These are phyloP conservation scores for Sugiyamaella mastotermitis DNA, from an alignment of 805 yeast species.

Conservation along the genomic window DNA sequence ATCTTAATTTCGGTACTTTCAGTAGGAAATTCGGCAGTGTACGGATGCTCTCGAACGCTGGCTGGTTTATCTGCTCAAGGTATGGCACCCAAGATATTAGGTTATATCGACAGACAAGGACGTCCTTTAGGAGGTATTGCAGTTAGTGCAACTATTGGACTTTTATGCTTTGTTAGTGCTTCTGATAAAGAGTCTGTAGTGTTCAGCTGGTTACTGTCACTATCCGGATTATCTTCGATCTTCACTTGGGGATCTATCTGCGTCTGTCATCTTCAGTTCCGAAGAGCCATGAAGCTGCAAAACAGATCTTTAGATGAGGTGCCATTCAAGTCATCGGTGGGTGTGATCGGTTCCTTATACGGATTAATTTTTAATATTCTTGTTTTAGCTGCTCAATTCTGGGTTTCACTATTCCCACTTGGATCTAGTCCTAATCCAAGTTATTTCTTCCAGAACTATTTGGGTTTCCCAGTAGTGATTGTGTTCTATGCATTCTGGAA, in stretches of 20 bases:
- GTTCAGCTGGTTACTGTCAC: slow-evolving; percentile 64
- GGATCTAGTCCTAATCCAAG: slow-evolving; percentile 36
- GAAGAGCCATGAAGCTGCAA: slow-evolving; percentile 49
- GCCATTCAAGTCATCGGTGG: slow-evolving; percentile 55
- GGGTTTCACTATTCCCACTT: slow-evolving; percentile 67
- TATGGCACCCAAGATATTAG: slow-evolving; percentile 53
- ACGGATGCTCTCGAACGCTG: slow-evolving; percentile 63
- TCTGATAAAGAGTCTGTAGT: slow-evolving; percentile 40
- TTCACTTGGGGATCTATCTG: slow-evolving; percentile 73
- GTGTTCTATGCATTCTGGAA: slow-evolving; percentile 46
- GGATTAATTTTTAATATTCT: slow-evolving; percentile 52
- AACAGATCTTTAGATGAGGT: slow-evolving; percentile 58
- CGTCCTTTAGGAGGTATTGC: slow-evolving; percentile 68
- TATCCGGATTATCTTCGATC: slow-evolving; percentile 65
- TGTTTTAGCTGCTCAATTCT: slow-evolving; percentile 59
- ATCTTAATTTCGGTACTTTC: slow-evolving; percentile 63
- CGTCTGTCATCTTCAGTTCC: slow-evolving; percentile 59
- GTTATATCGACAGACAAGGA: slow-evolving; percentile 70
- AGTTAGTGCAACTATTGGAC: slow-evolving; percentile 42
- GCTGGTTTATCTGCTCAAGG: slow-evolving; percentile 64
- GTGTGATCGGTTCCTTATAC: slow-evolving; percentile 55
- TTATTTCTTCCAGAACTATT: slow-evolving; percentile 43
- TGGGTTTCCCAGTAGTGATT: slow-evolving; percentile 38
- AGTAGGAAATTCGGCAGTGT: slow-evolving; percentile 69
- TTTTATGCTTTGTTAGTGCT: slow-evolving; percentile 58